These are phyloP conservation scores for Metschnikowia similis DNA, from an alignment of 805 yeast genomes.

Conservation along the genomic window DNA sequence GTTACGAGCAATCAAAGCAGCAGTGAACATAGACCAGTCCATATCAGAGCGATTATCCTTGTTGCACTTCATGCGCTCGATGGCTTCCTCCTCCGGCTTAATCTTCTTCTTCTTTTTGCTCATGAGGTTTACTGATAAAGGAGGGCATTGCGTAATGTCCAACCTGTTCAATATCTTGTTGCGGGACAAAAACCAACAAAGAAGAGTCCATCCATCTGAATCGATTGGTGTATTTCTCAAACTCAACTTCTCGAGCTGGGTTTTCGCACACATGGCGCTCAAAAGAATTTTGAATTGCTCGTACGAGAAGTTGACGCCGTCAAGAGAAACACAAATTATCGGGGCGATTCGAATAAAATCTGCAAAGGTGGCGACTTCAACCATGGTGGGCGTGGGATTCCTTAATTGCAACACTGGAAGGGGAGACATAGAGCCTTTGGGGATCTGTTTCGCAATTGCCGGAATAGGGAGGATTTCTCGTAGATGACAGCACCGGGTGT, in stretches of 20 bases:
- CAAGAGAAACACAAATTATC: conserved; percentile 66
- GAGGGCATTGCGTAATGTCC: conserved; percentile 69
- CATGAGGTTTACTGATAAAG: conserved; percentile 42
- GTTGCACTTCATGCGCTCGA: conserved; percentile 44
- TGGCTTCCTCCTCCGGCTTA: conserved; percentile 24
- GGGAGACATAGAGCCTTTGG: conserved; percentile 73
- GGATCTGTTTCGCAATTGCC: conserved; percentile 78
- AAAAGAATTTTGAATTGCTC: conserved; percentile 77
- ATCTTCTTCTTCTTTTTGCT: conserved; percentile 33
- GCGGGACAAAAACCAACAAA: conserved; percentile 70
- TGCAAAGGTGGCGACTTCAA: conserved; percentile 82
- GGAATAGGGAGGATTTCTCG: conserved; percentile 91
- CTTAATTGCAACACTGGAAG: conserved; percentile 64
- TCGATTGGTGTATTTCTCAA: conserved; percentile 75
- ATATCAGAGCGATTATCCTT: conserved; percentile 59
- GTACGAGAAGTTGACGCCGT: conserved; percentile 68
- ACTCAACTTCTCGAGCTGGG: conserved; percentile 65
- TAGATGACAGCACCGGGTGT: conserved; percentile 89
- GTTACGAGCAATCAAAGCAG: conserved; percentile 62
- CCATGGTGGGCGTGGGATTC: conserved; percentile 86
- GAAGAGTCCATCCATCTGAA: conserved; percentile 67
- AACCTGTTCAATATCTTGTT: conserved; percentile 54
- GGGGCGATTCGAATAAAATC: conserved; percentile 88
- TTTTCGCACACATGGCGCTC: conserved; percentile 63
- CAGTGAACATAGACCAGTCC: conserved; percentile 79